Evolutionary conservation across 108 stramenopile species (phyloP), one percentile per base, ranked within the genome.

Genomic region (Pseudonitzschia multiseries): DNA sequence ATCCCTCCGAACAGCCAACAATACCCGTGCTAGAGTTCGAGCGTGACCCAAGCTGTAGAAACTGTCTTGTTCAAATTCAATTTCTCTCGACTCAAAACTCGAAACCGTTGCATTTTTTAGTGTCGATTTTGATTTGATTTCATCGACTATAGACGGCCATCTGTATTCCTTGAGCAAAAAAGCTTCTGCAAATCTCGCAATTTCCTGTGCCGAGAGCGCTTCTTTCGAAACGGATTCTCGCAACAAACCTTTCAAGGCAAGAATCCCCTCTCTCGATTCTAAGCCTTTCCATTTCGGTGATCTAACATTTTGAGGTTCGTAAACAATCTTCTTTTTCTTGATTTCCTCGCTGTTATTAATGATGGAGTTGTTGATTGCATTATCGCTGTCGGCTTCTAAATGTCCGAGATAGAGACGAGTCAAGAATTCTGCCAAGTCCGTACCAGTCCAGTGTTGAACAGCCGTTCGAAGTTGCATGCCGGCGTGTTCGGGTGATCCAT

Each of bases 231-330:
- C 29, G 14, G 66, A 44, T 24, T 57, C 71, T 31, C 20, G 22
- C 0, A 72, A 26, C 46, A 78, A 68, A 8, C 48, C 59, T 17
- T 40, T 57, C 17, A 78, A 40, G 9, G 69, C 71, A 46, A 50
- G 46, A 26, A 64, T 29, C 12, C 71, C 71, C 32, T 61, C 63
- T 6, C 50, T 31, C 32, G 69, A 20, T n/a, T 68, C 71, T 22
- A 78, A 57, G 28, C 77, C 77, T 53, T 68, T 33, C 76, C 76
- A 77, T 68, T 72, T 71, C 9, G 71, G 71, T 22, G 29, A 29
- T 22, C 71, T 65, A 21, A 78, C 66, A 59, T 72, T 67, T 24
- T 40, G 44, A 3, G 77, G 65, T 46, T 71, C 65, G 41, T 63
- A 77, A 1, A 52, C 52, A 4, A 74, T 27, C 56, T 43, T 74